Evolutionary conservation across 208 protist genomes (phyloP), one percentile per base, ranked within the genome.

Genomic region (Trypanosoma platydactyli): DNA sequence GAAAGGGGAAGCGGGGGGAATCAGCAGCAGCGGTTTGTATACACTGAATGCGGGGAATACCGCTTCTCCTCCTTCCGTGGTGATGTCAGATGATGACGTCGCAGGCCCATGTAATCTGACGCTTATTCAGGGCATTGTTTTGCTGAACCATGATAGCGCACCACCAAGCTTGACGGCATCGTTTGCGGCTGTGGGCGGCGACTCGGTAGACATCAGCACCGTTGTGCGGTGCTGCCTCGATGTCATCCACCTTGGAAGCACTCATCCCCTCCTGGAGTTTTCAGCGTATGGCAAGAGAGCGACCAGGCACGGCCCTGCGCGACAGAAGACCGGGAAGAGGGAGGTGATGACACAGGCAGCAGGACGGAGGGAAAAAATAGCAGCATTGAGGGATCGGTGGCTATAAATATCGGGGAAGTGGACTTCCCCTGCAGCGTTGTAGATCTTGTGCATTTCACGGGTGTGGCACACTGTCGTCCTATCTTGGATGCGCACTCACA

Each of bases 391-490:
- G 15, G 18, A 25, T 59, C 41, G 56, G 7, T 45, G 30, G 4
- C 56, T 18, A 15, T 18, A 20, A 30, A 66, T 1, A 6, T 9
- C 27, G 13, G 49, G 40, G 41, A 22, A 38, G 38, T 75, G n/a
- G 69, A 56, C 58, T 72, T 58, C 53, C 53, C 64, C 11, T 83
- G 69, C 33, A 72, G 64, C 5, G 41, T 86, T 29, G 58, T 89
- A 5, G 80, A 89, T 52, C 77, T 77, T 38, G 62, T 64, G 3
- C 54, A 67, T 27, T 74, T 89, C 41, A 84, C 83, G 0, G 83
- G 83, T 0, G 59, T 89, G 9, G 4, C 44, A 16, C 77, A 81
- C 56, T 68, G 68, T n/a, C 77, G 80, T 12, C 66, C 82, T 13
- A 80, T 3, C 48, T 86, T 20, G 83, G 83, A 1, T 71, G 74